Percentiles rank a stretch among this genome's conserved stretches.
phyloP scores from a whole-genome alignment of 2,329 filamentous ascomycete genomes.

The Epicoccum sorghinum region DNA sequence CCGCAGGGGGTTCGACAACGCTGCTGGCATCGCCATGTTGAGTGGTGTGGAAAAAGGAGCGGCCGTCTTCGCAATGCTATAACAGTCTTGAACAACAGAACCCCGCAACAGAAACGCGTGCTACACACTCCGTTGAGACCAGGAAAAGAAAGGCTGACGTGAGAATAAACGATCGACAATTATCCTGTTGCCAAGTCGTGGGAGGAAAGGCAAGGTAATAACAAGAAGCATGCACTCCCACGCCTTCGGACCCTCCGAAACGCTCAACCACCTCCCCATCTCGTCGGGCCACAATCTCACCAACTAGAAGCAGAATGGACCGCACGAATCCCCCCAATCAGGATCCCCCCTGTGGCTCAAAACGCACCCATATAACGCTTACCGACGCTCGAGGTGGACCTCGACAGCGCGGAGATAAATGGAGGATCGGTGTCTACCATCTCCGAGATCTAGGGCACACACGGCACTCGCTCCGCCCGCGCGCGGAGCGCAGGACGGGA shows the following conservation, averaged over 20 bases:
- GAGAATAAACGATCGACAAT: no score
- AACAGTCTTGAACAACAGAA: no score
- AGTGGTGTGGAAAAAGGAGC: background rate
- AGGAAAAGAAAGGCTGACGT: no score
- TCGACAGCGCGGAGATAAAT: constrained; percentile 6
- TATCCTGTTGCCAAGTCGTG: no score
- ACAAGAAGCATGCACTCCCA: no score
- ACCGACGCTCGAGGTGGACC: no score
- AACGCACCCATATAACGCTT: constrained; percentile 1
- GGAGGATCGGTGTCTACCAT: constrained; percentile 2
- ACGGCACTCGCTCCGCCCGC: background rate
- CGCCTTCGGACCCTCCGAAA: constrained; percentile 8
- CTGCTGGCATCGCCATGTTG: constrained; percentile 32
- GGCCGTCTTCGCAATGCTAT: no score
- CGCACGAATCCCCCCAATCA: background rate
- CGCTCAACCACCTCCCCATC: background rate
- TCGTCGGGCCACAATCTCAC: no score
- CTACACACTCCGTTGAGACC: no score
- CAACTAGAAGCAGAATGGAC: no score
- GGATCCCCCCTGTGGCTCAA: background rate
- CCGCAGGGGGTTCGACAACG: constrained; percentile 22
- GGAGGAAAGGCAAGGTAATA: no score
- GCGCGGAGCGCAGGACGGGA: background rate
- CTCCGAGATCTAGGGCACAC: background rate
- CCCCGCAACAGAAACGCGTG: no score